Conservation (phyloP, 768 basidiomycete genomes). For the Rhodotorula toruloides region DNA sequence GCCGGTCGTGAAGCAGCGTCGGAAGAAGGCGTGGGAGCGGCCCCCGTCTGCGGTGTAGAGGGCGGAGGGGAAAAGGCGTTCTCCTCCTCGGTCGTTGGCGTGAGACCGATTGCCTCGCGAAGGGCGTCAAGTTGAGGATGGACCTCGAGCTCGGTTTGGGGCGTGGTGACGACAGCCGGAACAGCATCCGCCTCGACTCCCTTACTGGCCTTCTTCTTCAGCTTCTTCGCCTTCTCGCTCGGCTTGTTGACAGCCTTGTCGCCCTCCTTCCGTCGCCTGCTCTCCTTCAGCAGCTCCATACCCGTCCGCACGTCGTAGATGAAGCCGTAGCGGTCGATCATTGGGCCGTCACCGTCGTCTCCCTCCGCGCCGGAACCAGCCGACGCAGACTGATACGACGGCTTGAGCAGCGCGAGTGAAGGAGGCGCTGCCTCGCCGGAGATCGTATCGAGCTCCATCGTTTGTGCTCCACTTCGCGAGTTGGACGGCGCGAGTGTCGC, state of each 20-base stretch:
- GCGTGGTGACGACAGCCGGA: constrained; percentile 3
- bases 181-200: constrained; percentile 43
- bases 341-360: constrained; percentile 30
- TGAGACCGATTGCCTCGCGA: constrained; percentile 39
- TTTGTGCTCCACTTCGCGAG: not conserved
- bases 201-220: not conserved
- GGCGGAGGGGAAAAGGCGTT: constrained; percentile 1
- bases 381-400: constrained; percentile 49
- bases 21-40: not conserved
- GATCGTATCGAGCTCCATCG: constrained; percentile 31
- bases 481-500: not conserved
- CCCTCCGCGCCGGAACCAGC: constrained; percentile 63
- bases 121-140: constrained; percentile 79
- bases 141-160: constrained; percentile 48
- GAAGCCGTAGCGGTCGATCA: constrained; percentile 79
- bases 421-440: constrained; percentile 26
- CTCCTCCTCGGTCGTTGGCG: constrained; percentile 22
- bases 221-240: constrained; percentile 35
- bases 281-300: constrained; percentile 60
- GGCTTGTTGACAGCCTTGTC: constrained; percentile 63
- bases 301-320: constrained; percentile 84
- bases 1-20: constrained; percentile 1
- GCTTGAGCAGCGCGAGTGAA: constrained; percentile 36
- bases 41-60: not conserved
- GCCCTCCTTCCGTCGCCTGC: constrained; percentile 22